These are phyloP conservation scores for Beta lomatogona DNA, from an alignment of 179 eudicot species.

Conservation along the genomic window DNA sequence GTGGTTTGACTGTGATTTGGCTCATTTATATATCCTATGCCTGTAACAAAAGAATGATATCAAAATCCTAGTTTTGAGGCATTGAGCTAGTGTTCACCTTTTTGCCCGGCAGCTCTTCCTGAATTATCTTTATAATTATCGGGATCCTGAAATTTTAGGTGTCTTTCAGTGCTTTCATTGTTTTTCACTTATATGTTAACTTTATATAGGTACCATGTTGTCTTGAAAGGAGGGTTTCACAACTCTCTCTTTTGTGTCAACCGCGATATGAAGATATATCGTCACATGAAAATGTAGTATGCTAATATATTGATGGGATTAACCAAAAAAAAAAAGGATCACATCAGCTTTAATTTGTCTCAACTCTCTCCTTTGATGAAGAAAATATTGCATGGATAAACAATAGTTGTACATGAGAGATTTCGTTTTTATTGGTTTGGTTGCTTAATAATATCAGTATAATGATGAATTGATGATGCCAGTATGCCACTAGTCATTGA, in stretches of 20 bases:
- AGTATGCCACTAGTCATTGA: background rate
- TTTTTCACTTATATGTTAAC: no score
- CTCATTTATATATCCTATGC: background rate
- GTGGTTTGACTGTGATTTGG: background rate
- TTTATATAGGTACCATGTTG: no score
- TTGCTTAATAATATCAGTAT: background rate
- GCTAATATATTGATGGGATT: background rate
- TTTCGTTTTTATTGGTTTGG: background rate
- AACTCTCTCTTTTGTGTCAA: background rate
- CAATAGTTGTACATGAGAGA: background rate
- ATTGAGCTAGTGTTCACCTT: background rate
- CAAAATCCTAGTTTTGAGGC: no score
- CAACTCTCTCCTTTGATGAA: background rate
- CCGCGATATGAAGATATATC: background rate
- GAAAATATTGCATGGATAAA: background rate
- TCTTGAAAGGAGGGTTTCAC: no score
- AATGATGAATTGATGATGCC: background rate
- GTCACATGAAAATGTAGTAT: background rate
- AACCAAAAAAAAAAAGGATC: no score
- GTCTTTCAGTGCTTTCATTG: background rate
- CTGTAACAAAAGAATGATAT: background rate
- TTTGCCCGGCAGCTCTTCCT: no score
- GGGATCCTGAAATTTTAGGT: background rate
- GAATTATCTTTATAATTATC: no score
- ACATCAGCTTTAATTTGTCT: background rate